Base-by-base conservation (phyloP, 176 grass and related monocot genomes). In the Thalia dealbata region DNA sequence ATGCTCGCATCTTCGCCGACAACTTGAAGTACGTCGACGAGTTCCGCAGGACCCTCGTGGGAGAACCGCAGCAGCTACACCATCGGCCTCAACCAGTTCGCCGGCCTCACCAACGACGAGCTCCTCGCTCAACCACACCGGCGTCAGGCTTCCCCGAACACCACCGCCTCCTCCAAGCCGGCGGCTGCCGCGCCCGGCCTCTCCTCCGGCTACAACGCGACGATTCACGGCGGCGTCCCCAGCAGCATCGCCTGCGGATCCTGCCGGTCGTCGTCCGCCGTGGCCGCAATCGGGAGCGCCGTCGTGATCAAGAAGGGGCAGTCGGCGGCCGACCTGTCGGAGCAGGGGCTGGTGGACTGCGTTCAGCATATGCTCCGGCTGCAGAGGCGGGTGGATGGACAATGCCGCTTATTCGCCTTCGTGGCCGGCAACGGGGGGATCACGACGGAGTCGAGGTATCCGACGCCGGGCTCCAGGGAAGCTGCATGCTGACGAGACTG, bases 301-400 rank as follows among this genome's bases (percentile, higher is more conserved):
- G 3, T 38, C 32, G 3, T 38, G 32, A 38, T 38, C 32, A 4
- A 38, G n/a, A n/a, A n/a, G 32, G 32, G 32, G 32, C 32, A 38
- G 32, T 4, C 32, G 1, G 3, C 32, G 3, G 4, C 32, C 32
- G 32, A 38, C 32, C 4, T 91, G 56, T 91, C 91, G 8, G 88
- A 91, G 66, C 83, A 96, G 78, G 88, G 86, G 79, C 77, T 96
- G 18, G 73, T 96, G 12, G 85, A 96, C 77, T 96, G 91, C 62
- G 83, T n/a, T 77, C 54, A 2, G 32, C 41, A 55, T 67, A 19
- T 27, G 73, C 52, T 72, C 75, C 3, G 82, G 82, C 38, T 96
- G 91, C 75, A 14, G 26, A 14, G 91, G 91, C 30, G 91, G 91
- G 23, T 84, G 60, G 26, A 74, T 81, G 70, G 65, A 77, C 52